Evolutionary conservation across 139 green algal genomes (phyloP), one percentile per base, ranked within the genome.

Genomic region (Mesotaenium endlicherianum): DNA sequence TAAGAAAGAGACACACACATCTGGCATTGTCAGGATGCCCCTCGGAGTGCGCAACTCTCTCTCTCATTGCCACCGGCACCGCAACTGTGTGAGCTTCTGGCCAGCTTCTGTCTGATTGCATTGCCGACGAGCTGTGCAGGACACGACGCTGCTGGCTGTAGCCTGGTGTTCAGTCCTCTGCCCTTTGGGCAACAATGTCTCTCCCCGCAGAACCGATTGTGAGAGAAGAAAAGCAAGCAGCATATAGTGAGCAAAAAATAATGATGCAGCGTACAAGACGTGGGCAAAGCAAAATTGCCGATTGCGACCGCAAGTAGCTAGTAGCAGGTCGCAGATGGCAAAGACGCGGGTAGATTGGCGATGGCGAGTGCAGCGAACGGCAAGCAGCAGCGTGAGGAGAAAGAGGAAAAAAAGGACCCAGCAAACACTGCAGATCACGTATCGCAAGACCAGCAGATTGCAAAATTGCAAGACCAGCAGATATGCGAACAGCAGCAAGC

Each of bases 391-490:
- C 26, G 26, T 64, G 53, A 64, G 26, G 53, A 64, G 26, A 64
- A 64, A 64, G 53, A 64, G 53, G 53, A 64, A 64, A 26, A 64
- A n/a, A n/a, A n/a, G n/a, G n/a, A n/a, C n/a, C n/a, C n/a, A n/a
- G n/a, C n/a, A n/a, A n/a, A n/a, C n/a, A n/a, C n/a, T n/a, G n/a
- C n/a, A n/a, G n/a, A n/a, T n/a, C n/a, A n/a, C n/a, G n/a, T n/a
- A n/a, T n/a, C n/a, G n/a, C n/a, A n/a, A n/a, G n/a, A n/a, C n/a
- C n/a, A n/a, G n/a, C n/a, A n/a, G n/a, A n/a, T n/a, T n/a, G n/a
- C n/a, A n/a, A n/a, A n/a, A n/a, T n/a, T n/a, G n/a, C n/a, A n/a
- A n/a, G n/a, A n/a, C n/a, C n/a, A n/a, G n/a, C n/a, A n/a, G n/a
- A n/a, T n/a, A n/a, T n/a, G n/a, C n/a, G n/a, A n/a, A n/a, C n/a